A percentile compares a stretch with the other conserved stretches of the same genome.
These are phyloP conservation scores for Barbatosphaeria neglecta DNA, from an alignment of 495 filamentous ascomycete genomes.

Conservation along the genomic window DNA sequence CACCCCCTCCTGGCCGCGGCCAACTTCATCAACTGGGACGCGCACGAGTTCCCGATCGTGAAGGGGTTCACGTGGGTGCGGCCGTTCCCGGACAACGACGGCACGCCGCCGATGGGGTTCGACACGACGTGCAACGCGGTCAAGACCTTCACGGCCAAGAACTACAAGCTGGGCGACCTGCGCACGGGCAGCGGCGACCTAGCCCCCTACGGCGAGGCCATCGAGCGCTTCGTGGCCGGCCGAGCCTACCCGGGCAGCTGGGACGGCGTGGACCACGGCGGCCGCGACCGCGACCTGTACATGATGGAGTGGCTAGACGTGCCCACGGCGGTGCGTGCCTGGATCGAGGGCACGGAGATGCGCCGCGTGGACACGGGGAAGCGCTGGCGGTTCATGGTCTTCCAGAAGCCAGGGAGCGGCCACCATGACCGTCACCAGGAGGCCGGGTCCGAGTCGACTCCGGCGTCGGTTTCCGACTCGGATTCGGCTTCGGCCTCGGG, in stretches of 20 bases:
- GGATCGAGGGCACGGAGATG: constrained; percentile 21
- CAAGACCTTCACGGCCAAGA: constrained; percentile 13
- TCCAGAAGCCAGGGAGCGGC: constrained; percentile 14
- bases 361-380: constrained; percentile 4
- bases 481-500: constrained; percentile 5
- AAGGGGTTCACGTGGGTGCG: constrained; percentile 17
- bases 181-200: constrained; percentile 6
- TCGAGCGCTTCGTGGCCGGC: constrained; percentile 11
- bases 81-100: constrained; percentile 20
- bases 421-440: neutral
- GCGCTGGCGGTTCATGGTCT: constrained; percentile 17
- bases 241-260: constrained; percentile 15
- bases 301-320: constrained; percentile 24
- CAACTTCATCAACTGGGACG: constrained; percentile 19
- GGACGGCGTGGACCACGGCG: constrained; percentile 24
- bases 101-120: constrained; percentile 14
- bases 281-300: constrained; percentile 16
- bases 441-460: neutral
- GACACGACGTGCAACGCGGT: constrained; percentile 14
- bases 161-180: constrained; percentile 20
- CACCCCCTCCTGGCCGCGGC: neutral
- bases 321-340: constrained; percentile 10
- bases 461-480: too few species aligned
- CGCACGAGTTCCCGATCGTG: constrained; percentile 18
- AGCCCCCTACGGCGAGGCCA: constrained; percentile 12